Conservation (phyloP, 2,329 filamentous ascomycete species). For the Microdochium paspali region DNA sequence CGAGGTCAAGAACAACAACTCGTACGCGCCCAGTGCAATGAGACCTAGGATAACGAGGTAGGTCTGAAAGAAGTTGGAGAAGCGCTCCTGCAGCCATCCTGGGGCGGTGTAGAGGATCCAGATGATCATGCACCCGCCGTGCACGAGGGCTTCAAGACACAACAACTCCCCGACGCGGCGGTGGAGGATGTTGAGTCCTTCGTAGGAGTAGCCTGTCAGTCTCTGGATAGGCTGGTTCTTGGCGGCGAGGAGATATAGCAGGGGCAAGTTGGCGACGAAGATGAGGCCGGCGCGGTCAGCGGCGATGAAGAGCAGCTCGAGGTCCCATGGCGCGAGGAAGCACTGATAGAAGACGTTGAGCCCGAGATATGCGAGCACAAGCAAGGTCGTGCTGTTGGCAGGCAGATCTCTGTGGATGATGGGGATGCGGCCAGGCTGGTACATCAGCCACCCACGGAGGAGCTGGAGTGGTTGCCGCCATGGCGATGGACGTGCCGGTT, state of each 20-base stretch:
- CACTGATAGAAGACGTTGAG: slow-evolving; percentile 51
- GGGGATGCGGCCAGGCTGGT: slow-evolving; percentile 48
- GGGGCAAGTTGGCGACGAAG: slow-evolving; percentile 36
- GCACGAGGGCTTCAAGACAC: slow-evolving; percentile 48
- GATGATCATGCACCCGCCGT: slow-evolving; percentile 42
- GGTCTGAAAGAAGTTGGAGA: slow-evolving; percentile 39
- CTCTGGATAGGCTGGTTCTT: slow-evolving; percentile 56
- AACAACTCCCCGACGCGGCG: slow-evolving; percentile 52
- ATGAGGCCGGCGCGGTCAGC: slow-evolving; percentile 47
- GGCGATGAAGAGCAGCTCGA: slow-evolving; percentile 45
- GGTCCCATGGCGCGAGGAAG: slow-evolving; percentile 36
- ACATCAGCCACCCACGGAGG: slow-evolving; percentile 29
- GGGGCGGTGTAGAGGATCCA: slow-evolving; percentile 44
- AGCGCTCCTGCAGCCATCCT: slow-evolving; percentile 28
- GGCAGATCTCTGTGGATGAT: slow-evolving; percentile 48
- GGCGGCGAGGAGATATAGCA: slow-evolving; percentile 53
- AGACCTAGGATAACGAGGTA: slow-evolving; percentile 44
- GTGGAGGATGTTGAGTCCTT: slow-evolving; percentile 57
- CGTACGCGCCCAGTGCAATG: slow-evolving; percentile 45
- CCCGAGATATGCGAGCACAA: slow-evolving; percentile 38
- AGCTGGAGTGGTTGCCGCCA: slow-evolving; percentile 1
- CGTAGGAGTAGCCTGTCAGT: slow-evolving; percentile 56
- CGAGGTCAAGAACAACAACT: slow-evolving; percentile 53
- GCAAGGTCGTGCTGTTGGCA: slow-evolving; percentile 43
- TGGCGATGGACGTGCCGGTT: neutral